These are phyloP conservation scores for Alternaria metachromatica DNA, from an alignment of 2,329 filamentous ascomycete genomes.

Conservation along the genomic window DNA sequence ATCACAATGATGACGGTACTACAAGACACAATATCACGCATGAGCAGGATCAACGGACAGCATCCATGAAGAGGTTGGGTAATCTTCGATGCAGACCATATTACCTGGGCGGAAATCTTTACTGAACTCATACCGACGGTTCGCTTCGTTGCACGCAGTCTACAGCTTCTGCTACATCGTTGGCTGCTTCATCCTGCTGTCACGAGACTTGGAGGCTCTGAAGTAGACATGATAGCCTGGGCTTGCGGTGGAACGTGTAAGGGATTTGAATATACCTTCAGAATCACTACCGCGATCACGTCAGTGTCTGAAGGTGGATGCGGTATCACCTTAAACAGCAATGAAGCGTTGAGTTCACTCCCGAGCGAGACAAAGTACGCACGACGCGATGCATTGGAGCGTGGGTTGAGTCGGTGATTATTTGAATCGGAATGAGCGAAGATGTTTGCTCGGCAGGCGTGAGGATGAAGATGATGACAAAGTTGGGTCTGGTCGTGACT, in stretches of 20 bases:
- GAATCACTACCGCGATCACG: neutral
- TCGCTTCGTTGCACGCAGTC: neutral
- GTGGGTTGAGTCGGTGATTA: neutral
- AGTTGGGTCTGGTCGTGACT: neutral
- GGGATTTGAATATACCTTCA: neutral
- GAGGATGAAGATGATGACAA: neutral
- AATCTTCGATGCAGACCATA: neutral
- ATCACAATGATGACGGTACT: neutral
- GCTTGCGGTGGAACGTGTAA: neutral
- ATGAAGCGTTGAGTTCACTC: neutral
- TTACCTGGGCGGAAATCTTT: neutral
- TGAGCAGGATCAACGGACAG: neutral
- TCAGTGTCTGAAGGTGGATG: neutral
- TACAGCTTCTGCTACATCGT: neutral
- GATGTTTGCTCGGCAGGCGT: neutral
- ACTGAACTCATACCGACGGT: neutral
- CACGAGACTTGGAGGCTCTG: neutral
- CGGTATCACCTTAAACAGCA: neutral
- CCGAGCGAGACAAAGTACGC: neutral
- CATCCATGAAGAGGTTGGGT: neutral
- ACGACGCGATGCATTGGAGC: neutral
- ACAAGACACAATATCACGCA: neutral
- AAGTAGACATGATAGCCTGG: neutral
- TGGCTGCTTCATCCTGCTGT: neutral
- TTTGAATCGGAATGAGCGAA: neutral